Evolutionary conservation across 345 rosid genomes (phyloP), one percentile per base, ranked within the genome.

Genomic region (Eucalyptus urophylla): DNA sequence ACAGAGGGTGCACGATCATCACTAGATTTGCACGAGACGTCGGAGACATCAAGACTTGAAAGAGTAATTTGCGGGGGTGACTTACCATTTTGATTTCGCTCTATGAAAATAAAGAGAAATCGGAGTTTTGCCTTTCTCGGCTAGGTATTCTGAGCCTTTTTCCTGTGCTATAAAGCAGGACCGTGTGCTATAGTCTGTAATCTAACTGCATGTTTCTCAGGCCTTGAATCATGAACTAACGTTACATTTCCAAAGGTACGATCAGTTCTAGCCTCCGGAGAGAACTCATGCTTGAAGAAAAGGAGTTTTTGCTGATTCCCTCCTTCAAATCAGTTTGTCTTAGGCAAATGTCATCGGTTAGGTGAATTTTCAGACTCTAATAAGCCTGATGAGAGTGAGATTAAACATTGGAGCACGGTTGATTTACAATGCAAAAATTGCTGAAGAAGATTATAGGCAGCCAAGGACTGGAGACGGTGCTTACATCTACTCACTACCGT

Each of bases 11-110:
- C 88, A 96, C 93, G 80, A 92, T 94, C 65, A 97, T 94, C 90
- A 95, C 98, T 33, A 93, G 99, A 88, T 97, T 98, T 88, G 94
- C 97, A 43, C 95, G 98, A 93, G 92, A 88, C 86, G 92, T 92
- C 50, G 90, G 69, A 47, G 95, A 90, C 90, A 76, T 76, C 83
- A 21, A 76, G 83, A 76, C 47, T 40, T 3, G 27, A 72, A 72
- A 37, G 27, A 72, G 83, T 19, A 76, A 65, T 76, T 76, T 76
- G 47, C 7, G 24, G 47, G 44, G 47, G 83, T 6, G 47, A 76
- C 47, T 76, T 19, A 22, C 27, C 29, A 25, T 76, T 76, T 76
- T 21, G 83, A 37, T 76, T 76, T 76, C 29, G 47, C 29, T 21
- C 83, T 40, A 11, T 76, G 83, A 76, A 37, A 76, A 76, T 37